phyloP scores from a whole-genome alignment of 345 rosid species.

The Eucalyptus marginata region DNA sequence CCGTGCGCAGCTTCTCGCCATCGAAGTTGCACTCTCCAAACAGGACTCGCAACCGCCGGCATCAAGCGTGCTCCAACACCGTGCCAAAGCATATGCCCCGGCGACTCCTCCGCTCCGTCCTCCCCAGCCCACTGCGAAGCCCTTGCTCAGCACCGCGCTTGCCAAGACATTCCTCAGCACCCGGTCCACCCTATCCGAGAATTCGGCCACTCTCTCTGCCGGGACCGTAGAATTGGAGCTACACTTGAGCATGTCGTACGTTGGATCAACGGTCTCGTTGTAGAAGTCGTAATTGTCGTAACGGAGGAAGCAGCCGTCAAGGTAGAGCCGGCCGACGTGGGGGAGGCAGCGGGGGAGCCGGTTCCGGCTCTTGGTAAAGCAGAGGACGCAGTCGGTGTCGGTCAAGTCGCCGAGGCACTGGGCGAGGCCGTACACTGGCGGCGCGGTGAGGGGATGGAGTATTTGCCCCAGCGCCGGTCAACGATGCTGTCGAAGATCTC shows the following conservation, averaged over 20 bases:
- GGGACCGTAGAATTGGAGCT: not conserved
- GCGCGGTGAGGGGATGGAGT: not conserved
- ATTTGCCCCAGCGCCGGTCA: not conserved
- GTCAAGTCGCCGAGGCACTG: constrained; percentile 43
- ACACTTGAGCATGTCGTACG: constrained; percentile 12
- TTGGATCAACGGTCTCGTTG: constrained; percentile 22
- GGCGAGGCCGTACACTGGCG: constrained; percentile 12
- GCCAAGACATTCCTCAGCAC: constrained; percentile 22
- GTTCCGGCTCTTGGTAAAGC: constrained; percentile 15
- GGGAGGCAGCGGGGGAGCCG: constrained; percentile 16
- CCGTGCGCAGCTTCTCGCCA: constrained; percentile 23
- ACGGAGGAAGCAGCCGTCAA: constrained; percentile 64
- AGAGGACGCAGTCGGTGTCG: constrained; percentile 19
- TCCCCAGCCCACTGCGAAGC: constrained; percentile 24
- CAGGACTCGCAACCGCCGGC: constrained; percentile 32
- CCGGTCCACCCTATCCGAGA: constrained; percentile 9
- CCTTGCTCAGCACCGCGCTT: constrained; percentile 19
- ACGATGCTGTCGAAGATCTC: not conserved
- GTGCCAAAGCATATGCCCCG: constrained; percentile 44
- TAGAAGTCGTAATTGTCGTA: constrained; percentile 35
- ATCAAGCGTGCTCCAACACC: constrained; percentile 52
- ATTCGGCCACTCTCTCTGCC: not conserved
- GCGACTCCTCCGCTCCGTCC: constrained; percentile 3
- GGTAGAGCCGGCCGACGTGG: constrained; percentile 34
- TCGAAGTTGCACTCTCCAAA: constrained; percentile 25